Percentiles rank a stretch among this genome's conserved stretches.
Evolutionary conservation across 225 moss, liverwort and hornwort genomes (phyloP).

Genomic region (Pleurozium schreberi): DNA sequence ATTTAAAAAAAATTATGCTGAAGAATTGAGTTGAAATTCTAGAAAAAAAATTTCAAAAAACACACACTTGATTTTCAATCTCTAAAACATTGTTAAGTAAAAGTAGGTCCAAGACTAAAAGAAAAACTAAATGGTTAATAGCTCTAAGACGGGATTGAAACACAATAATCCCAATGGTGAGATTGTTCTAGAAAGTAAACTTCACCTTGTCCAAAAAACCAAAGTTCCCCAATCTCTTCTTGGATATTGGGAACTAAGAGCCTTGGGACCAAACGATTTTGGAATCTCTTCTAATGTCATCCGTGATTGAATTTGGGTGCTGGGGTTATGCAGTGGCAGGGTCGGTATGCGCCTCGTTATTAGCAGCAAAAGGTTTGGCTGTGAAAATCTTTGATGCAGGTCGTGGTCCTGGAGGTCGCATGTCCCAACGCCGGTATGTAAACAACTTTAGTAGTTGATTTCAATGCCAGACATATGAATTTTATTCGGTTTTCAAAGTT

Average conservation of each 20-base stretch:
- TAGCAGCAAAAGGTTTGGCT: constrained; percentile 65
- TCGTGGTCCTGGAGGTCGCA: constrained; percentile 90
- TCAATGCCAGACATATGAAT: background rate
- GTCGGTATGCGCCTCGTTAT: constrained; percentile 66
- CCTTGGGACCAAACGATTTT: background rate
- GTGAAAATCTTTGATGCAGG: constrained; percentile 77
- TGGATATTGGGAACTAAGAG: background rate
- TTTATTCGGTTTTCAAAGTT: background rate
- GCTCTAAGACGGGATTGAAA: no score
- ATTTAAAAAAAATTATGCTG: no score
- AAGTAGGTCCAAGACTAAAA: no score
- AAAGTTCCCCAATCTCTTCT: background rate
- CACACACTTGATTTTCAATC: no score
- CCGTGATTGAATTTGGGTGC: background rate
- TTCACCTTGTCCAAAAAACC: no score
- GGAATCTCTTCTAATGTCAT: background rate
- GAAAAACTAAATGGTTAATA: no score
- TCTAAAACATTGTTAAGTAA: no score
- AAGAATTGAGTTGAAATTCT: no score
- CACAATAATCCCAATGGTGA: no score
- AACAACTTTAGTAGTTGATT: background rate
- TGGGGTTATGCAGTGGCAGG: constrained; percentile 60
- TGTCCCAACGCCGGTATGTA: constrained; percentile 73
- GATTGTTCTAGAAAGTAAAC: no score
- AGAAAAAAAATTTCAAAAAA: no score